Conservation (phyloP, 176 grass and related monocot species). For the Rhynchospora breviuscula region DNA sequence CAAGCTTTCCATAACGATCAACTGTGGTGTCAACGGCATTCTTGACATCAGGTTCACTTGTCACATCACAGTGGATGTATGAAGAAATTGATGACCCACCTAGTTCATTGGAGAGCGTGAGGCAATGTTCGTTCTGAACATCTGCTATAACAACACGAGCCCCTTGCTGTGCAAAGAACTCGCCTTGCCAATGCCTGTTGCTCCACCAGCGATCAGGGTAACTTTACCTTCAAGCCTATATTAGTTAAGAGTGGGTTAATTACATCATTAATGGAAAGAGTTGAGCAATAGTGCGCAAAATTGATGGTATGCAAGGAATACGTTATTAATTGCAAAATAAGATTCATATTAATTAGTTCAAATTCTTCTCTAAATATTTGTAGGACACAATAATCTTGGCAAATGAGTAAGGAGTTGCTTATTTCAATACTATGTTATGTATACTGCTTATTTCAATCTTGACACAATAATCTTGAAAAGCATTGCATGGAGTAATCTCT, state of each 20-base stretch:
- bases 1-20: slow-evolving; percentile 15
- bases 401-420: too few relatives aligned
- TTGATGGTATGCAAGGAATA: too few relatives aligned
- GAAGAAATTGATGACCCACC: neutral
- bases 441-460: too few relatives aligned
- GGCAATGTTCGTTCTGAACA: neutral
- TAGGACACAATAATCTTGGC: too few relatives aligned
- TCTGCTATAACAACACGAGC: slow-evolving; percentile 14
- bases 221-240: slow-evolving; percentile 11
- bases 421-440: too few relatives aligned
- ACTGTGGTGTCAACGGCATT: neutral
- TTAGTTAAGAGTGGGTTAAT: too few relatives aligned
- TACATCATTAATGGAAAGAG: too few relatives aligned
- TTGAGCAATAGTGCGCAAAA: too few relatives aligned
- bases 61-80: neutral
- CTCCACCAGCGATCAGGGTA: slow-evolving; percentile 8
- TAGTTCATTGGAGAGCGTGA: neutral
- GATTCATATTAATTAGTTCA: too few relatives aligned
- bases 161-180: slow-evolving; percentile 2
- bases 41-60: neutral
- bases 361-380: neutral
- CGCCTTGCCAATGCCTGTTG: slow-evolving; percentile 13
- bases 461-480: too few relatives aligned
- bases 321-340: too few relatives aligned
- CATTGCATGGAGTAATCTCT: too few relatives aligned